These are phyloP conservation scores for Cryphonectria naterciae DNA, from an alignment of 2,329 filamentous ascomycete genomes.

Conservation along the genomic window DNA sequence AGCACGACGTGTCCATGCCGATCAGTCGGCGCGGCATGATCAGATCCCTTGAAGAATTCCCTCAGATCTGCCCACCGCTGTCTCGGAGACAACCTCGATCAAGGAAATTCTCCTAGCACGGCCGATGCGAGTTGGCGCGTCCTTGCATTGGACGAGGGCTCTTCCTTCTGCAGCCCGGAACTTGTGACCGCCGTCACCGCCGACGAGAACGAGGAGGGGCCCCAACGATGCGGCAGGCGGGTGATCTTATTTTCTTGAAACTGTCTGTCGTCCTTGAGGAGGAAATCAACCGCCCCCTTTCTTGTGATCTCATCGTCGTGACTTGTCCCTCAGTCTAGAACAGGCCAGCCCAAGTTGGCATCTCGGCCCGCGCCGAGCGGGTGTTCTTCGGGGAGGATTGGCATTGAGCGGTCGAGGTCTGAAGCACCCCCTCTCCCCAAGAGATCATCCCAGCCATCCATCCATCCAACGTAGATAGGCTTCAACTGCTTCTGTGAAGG, in stretches of 20 bases:
- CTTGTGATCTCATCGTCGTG: neutral
- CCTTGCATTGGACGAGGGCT: neutral
- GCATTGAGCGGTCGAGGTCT: neutral
- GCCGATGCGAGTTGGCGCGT: neutral
- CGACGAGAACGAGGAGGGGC: neutral
- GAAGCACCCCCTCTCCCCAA: neutral
- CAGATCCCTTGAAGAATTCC: neutral
- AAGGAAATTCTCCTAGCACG: slow-evolving; percentile 6
- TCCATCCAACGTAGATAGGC: neutral
- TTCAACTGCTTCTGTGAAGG: neutral
- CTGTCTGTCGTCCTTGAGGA: neutral
- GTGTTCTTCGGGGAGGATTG: neutral
- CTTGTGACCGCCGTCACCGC: neutral
- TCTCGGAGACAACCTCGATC: slow-evolving; percentile 7
- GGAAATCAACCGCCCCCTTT: neutral
- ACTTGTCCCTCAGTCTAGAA: neutral
- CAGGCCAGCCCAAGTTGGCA: neutral
- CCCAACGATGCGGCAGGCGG: neutral
- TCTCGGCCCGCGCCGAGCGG: slow-evolving; percentile 14
- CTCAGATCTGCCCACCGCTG: neutral
- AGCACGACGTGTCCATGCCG: neutral
- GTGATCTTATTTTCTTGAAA: neutral
- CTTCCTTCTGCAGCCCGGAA: slow-evolving; percentile 1
- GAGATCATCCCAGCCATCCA: neutral
- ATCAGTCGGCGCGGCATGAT: neutral